Percentiles rank a stretch among this genome's conserved stretches.
These are phyloP conservation scores for Coniosporium tulheliwenetii DNA, from an alignment of 2,329 filamentous ascomycete species.

Conservation along the genomic window DNA sequence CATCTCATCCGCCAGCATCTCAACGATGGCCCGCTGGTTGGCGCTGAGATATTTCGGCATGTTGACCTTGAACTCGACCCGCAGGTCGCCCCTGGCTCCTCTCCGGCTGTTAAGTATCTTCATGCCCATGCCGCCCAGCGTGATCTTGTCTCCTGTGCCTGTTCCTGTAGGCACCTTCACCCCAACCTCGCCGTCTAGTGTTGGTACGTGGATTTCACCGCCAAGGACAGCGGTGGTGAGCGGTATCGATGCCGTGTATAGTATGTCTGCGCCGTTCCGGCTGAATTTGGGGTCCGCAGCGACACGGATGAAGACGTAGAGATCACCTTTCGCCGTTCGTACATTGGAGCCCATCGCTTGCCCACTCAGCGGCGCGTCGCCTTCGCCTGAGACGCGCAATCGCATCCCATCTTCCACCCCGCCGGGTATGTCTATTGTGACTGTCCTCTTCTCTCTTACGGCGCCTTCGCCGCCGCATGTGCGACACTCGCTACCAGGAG, in stretches of 20 bases:
- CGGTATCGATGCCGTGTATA: constrained; percentile 83
- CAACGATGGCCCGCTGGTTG: constrained; percentile 83
- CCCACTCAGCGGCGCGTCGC: constrained; percentile 71
- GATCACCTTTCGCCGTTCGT: constrained; percentile 62
- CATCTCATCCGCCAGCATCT: constrained; percentile 96
- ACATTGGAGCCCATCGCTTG: constrained; percentile 46
- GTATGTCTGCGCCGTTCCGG: constrained; percentile 72
- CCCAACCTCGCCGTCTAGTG: constrained; percentile 77
- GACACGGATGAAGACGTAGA: constrained; percentile 83
- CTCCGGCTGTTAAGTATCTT: constrained; percentile 55
- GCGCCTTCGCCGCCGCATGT: constrained; percentile 74
- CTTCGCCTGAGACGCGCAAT: constrained; percentile 68
- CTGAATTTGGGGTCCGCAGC: constrained; percentile 83
- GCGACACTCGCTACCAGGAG: constrained; percentile 65
- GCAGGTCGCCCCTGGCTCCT: constrained; percentile 62
- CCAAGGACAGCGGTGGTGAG: constrained; percentile 86
- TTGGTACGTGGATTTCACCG: constrained; percentile 79
- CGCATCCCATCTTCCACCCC: constrained; percentile 97
- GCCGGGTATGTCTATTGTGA: constrained; percentile 82
- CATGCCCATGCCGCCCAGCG: constrained; percentile 85
- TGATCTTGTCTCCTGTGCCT: constrained; percentile 81
- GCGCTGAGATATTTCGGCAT: constrained; percentile 91
- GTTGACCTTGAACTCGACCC: constrained; percentile 82
- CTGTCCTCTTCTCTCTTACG: constrained; percentile 64
- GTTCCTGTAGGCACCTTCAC: constrained; percentile 87